Base-by-base conservation (phyloP, 805 yeast species). In the Metschnikowia arizonensis region DNA sequence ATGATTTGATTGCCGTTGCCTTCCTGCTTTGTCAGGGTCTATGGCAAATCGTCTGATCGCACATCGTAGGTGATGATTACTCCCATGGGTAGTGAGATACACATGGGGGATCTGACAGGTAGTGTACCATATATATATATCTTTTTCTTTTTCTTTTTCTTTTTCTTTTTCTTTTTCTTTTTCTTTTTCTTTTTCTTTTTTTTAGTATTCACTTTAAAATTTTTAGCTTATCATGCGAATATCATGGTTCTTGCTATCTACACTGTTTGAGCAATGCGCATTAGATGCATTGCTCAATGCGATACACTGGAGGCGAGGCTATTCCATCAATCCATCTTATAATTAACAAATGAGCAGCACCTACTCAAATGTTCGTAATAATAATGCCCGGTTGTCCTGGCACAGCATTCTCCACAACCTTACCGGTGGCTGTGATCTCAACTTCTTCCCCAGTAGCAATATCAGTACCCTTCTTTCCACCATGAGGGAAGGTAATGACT, bases 361-460 rank as follows among this genome's bases (percentile, higher is more conserved):
- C 36, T 31, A 44, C 47, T 51, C 47, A 49, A 21, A 83, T 60
- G 66, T 90, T 90, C 55, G 71, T 79, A 52, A 91, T 75, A 51
- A 81, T 66, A 59, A 91, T 81, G 59, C 96, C 97, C 31, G 99
- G 98, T 55, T 79, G 78, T 50, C 98, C 98, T 39, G 99, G 99
- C 53, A 86, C 83, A 23, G 98, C 90, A 50, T 76, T 76, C 53
- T 87, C 96, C 49, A 86, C 74, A 33, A 82, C 77, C 74, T 86
- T 89, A 39, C 83, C 78, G 44, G 77, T 69, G 46, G 77, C 73
- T 30, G 82, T 75, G 52, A 89, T 74, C 54, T 76, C 85, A 47
- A 83, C 84, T 45, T 76, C 78, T 59, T 81, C 85, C 38, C 86
- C 90, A 40, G 90, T 77, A 41, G 80, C 55, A 45, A 86, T 64